Conservation (phyloP, 2,329 filamentous ascomycete species). For the Colletotrichum sojae region DNA sequence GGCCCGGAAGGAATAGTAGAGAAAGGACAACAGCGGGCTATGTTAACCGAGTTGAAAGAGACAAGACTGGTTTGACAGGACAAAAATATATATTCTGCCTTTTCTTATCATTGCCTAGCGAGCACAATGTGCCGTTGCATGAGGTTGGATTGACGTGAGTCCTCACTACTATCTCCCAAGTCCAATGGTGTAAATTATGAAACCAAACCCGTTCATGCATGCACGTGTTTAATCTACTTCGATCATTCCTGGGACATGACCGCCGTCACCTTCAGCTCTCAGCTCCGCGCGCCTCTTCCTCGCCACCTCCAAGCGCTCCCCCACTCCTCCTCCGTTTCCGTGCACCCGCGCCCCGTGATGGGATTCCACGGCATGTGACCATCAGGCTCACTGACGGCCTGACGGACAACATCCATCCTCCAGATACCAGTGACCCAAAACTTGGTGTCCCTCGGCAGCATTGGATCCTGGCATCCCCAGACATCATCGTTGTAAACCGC, state of each 20-base stretch:
- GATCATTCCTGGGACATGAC: background rate
- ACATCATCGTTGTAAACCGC: background rate
- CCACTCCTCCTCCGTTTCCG: constrained; percentile 13
- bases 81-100: no score
- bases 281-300: background rate
- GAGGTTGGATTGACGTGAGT: no score
- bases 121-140: no score
- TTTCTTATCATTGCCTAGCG: no score
- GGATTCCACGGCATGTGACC: background rate
- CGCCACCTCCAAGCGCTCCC: background rate
- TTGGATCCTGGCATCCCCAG: constrained; percentile 2
- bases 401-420: background rate
- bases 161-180: no score
- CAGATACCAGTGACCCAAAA: constrained; percentile 17
- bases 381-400: background rate
- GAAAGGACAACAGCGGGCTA: no score
- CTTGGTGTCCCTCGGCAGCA: background rate
- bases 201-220: no score
- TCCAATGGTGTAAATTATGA: no score
- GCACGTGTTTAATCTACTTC: background rate
- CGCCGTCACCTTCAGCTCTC: constrained; percentile 2
- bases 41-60: no score
- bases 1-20: no score
- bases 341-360: background rate
- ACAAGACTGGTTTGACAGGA: no score